A percentile compares a stretch with the other conserved stretches of the same genome.
These are phyloP conservation scores for Fomitopsis schrenkii DNA, from an alignment of 1,284 basidiomycete species.

Conservation along the genomic window DNA sequence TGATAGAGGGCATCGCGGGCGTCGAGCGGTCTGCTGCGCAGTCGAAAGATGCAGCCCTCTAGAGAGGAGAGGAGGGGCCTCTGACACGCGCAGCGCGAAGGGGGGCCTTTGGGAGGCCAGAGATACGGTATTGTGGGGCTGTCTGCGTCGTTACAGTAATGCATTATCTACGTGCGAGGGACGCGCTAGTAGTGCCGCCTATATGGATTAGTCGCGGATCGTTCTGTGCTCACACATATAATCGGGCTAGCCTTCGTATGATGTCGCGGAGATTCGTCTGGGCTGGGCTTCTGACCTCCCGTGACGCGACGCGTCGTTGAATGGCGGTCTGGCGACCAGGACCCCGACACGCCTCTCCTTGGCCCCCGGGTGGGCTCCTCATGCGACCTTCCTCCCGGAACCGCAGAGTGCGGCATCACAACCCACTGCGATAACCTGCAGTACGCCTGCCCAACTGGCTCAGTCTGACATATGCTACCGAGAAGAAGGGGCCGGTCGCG, in stretches of 20 bases:
- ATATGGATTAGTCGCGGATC: slow-evolving; percentile 6
- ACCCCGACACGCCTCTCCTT: slow-evolving; percentile 10
- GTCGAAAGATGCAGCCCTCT: slow-evolving; percentile 31
- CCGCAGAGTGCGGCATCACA: background rate
- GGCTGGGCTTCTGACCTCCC: slow-evolving; percentile 7
- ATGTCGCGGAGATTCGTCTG: slow-evolving; percentile 9
- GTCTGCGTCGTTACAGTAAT: background rate
- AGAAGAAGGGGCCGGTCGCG: background rate
- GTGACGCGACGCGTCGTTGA: slow-evolving; percentile 10
- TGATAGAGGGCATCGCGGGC: slow-evolving; percentile 66
- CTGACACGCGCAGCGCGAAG: background rate
- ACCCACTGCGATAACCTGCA: background rate
- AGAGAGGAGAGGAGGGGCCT: slow-evolving; percentile 5
- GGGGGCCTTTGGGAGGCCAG: background rate
- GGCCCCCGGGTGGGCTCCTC: slow-evolving; percentile 5
- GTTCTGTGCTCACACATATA: slow-evolving; percentile 1
- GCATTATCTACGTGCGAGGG: background rate
- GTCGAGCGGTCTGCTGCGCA: slow-evolving; percentile 26
- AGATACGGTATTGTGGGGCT: background rate
- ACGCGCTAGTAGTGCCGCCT: background rate
- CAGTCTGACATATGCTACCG: background rate
- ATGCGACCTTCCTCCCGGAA: background rate
- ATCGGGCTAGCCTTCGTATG: slow-evolving; percentile 8
- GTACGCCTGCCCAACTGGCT: background rate
- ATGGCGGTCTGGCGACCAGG: slow-evolving; percentile 6